Evolutionary conservation across 2,329 filamentous ascomycete genomes (phyloP).

Genomic region (Nigrospora osmanthi): DNA sequence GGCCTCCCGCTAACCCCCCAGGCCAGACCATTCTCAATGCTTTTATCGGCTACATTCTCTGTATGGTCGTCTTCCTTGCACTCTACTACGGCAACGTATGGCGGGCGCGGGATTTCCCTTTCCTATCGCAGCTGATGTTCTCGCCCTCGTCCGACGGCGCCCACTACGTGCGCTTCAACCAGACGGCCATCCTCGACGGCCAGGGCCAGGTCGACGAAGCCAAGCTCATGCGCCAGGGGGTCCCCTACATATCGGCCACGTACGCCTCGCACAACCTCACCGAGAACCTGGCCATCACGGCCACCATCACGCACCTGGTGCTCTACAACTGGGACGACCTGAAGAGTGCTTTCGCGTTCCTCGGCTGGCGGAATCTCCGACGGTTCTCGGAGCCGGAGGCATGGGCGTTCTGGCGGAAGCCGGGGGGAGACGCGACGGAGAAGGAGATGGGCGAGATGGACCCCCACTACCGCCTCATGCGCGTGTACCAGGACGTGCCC

Average conservation of each 20-base stretch:
- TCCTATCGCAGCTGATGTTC: constrained; percentile 18
- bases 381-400: not conserved
- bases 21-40: not conserved
- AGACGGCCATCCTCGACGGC: constrained; percentile 29
- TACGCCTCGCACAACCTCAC: constrained; percentile 31
- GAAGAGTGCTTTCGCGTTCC: constrained; percentile 22
- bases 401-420: not conserved
- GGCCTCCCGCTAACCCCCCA: not conserved
- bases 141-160: not conserved
- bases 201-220: constrained; percentile 27
- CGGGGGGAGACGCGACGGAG: not conserved
- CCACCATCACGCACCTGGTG: constrained; percentile 34
- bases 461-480: constrained; percentile 33
- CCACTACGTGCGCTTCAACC: constrained; percentile 26
- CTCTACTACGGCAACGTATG: constrained; percentile 35
- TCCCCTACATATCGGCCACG: constrained; percentile 32
- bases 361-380: not conserved
- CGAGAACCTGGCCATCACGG: constrained; percentile 37
- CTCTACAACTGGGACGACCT: constrained; percentile 30
- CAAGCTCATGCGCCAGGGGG: constrained; percentile 24
- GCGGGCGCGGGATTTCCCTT: constrained; percentile 30
- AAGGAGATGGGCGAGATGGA: constrained; percentile 15
- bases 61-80: constrained; percentile 20
- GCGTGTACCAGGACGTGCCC: constrained; percentile 31
- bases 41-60: not conserved